Evolutionary conservation across 176 grass and related monocot species (phyloP).

Genomic region (Triticum monococcum): DNA sequence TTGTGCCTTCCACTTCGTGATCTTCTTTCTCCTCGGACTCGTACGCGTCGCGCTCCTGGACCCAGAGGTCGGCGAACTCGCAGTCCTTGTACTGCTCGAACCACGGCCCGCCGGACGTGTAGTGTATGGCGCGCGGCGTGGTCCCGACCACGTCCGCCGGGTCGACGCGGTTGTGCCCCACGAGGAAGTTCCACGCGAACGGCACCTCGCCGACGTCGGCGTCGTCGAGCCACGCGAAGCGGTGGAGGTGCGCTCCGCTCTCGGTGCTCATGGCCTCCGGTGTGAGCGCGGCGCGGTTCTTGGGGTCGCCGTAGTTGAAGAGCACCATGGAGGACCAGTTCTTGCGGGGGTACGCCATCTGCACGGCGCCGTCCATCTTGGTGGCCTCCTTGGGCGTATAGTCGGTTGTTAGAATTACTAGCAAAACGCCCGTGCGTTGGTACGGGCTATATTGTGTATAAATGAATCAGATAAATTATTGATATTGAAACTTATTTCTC

Average conservation of each 20-base stretch:
- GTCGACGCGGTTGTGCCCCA: constrained; percentile 83
- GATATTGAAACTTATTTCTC: too few relatives aligned
- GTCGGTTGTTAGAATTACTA: too few relatives aligned
- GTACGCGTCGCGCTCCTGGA: constrained; percentile 51
- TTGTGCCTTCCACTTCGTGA: too few relatives aligned
- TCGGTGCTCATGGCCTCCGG: constrained; percentile 72
- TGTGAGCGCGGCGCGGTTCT: constrained; percentile 72
- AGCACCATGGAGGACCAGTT: constrained; percentile 98
- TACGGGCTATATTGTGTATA: too few relatives aligned
- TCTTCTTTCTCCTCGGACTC: constrained; percentile 32
- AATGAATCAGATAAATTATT: too few relatives aligned
- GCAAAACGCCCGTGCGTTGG: too few relatives aligned
- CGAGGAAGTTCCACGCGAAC: constrained; percentile 89
- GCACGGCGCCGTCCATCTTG: constrained; percentile 93
- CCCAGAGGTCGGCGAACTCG: constrained; percentile 79
- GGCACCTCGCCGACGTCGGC: constrained; percentile 75
- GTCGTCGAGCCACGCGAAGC: constrained; percentile 89
- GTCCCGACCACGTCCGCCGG: constrained; percentile 42
- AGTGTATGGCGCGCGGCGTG: constrained; percentile 62
- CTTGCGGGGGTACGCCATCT: constrained; percentile 87
- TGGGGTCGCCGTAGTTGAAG: constrained; percentile 83
- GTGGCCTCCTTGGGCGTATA: constrained; percentile 69
- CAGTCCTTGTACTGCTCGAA: constrained; percentile 76
- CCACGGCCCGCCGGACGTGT: constrained; percentile 85
- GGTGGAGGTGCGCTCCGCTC: constrained; percentile 70